Conservation (phyloP, 306 rosid species). For the Hippophae tibetana region DNA sequence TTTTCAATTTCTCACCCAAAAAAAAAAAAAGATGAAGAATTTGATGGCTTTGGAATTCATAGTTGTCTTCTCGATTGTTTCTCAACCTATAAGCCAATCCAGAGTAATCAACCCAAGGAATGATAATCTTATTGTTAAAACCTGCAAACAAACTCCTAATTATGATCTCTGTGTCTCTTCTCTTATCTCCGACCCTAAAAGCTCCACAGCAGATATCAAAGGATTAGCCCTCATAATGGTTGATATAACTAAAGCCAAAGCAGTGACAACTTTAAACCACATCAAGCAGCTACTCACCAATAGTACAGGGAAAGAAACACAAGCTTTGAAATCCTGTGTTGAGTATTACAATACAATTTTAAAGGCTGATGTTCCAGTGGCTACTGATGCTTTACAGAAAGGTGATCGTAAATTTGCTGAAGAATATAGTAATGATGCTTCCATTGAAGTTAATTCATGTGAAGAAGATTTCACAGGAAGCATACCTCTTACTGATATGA, state of each 20-base stretch:
- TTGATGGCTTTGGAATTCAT: constrained; percentile 16
- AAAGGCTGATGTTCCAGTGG: constrained; percentile 24
- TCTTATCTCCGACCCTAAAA: constrained; percentile 35
- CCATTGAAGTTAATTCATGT: constrained; percentile 22
- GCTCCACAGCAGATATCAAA: constrained; percentile 34
- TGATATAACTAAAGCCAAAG: constrained; percentile 25
- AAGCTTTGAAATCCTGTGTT: constrained; percentile 19
- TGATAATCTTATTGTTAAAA: constrained; percentile 30
- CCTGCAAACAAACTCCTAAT: constrained; percentile 44
- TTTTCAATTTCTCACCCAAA: neutral
- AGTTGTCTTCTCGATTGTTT: constrained; percentile 11
- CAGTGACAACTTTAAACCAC: constrained; percentile 27
- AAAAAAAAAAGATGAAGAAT: constrained; percentile 17
- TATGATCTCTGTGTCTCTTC: constrained; percentile 33
- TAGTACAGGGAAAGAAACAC: constrained; percentile 2
- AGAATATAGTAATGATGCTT: constrained; percentile 26
- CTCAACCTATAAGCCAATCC: constrained; percentile 25
- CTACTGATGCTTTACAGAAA: constrained; percentile 24
- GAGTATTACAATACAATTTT: constrained; percentile 15
- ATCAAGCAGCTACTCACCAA: constrained; percentile 36
- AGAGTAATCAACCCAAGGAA: constrained; percentile 1
- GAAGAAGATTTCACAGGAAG: constrained; percentile 24
- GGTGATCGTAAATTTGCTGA: constrained; percentile 39
- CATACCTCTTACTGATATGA: constrained; percentile 21
- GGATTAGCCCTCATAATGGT: constrained; percentile 45